Percentiles rank a stretch among this genome's conserved stretches.
Conservation (phyloP, 495 filamentous ascomycete species). For the Umbilicaria muhlenbergii region DNA sequence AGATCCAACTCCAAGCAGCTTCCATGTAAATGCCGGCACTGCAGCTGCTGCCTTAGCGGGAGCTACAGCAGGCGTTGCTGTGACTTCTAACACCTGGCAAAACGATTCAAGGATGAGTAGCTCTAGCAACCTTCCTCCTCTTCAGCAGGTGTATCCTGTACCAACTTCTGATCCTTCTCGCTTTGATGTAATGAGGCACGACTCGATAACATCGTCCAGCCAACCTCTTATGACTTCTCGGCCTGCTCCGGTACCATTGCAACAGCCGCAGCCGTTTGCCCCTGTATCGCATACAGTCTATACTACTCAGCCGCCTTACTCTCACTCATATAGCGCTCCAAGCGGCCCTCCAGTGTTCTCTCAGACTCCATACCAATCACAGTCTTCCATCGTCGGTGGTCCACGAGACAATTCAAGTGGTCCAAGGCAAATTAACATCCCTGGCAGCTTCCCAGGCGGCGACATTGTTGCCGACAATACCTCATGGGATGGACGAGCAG, state of each 20-base stretch:
- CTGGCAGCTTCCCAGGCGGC: background rate
- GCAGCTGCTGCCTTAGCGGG: conserved; percentile 19
- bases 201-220: conserved; percentile 31
- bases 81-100: conserved; percentile 15
- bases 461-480: background rate
- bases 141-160: conserved; percentile 36
- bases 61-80: conserved; percentile 12
- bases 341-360: conserved; percentile 19
- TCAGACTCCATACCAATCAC: conserved; percentile 1
- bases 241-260: conserved; percentile 35
- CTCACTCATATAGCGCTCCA: conserved; percentile 22
- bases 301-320: conserved; percentile 24
- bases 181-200: conserved; percentile 35
- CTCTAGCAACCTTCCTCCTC: conserved; percentile 19
- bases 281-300: conserved; percentile 41
- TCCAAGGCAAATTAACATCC: background rate
- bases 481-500: background rate
- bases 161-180: conserved; percentile 44
- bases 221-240: conserved; percentile 25
- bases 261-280: conserved; percentile 40
- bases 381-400: background rate
- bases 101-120: conserved; percentile 14
- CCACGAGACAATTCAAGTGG: background rate
- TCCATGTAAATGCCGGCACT: conserved; percentile 11
- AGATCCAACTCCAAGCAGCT: conserved; percentile 8